Conservation (phyloP, 1,284 basidiomycete genomes). For the Boletus semigastroideus region DNA sequence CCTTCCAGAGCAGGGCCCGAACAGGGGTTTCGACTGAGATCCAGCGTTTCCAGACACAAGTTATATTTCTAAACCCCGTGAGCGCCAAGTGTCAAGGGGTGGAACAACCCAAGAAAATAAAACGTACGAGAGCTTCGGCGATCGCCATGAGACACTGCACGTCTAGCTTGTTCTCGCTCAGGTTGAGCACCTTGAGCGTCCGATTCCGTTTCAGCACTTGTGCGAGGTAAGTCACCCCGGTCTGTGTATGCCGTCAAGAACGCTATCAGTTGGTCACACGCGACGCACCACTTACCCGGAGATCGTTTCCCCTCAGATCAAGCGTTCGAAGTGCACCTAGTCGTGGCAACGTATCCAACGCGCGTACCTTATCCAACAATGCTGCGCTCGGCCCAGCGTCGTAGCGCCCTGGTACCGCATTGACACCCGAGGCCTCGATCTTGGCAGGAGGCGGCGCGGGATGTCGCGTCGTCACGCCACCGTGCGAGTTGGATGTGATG, state of each 20-base stretch:
- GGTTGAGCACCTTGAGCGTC: slow-evolving; percentile 90
- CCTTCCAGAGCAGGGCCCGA: slow-evolving; percentile 86
- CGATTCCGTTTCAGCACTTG: slow-evolving; percentile 96
- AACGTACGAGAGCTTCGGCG: slow-evolving; percentile 83
- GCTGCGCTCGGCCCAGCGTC: slow-evolving; percentile 68
- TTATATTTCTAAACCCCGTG: slow-evolving; percentile 80
- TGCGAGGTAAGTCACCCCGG: slow-evolving; percentile 86
- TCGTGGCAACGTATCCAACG: slow-evolving; percentile 81
- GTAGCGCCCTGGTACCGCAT: slow-evolving; percentile 24
- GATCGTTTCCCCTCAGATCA: slow-evolving; percentile 90
- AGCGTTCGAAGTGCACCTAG: slow-evolving; percentile 85
- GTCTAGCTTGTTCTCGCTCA: slow-evolving; percentile 93
- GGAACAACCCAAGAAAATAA: neutral
- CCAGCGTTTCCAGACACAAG: slow-evolving; percentile 89
- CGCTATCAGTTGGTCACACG: neutral
- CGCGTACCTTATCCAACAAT: slow-evolving; percentile 75
- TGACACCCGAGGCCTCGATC: slow-evolving; percentile 8
- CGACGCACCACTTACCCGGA: slow-evolving; percentile 57
- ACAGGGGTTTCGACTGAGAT: slow-evolving; percentile 92
- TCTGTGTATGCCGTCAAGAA: slow-evolving; percentile 38
- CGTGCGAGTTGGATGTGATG: slow-evolving; percentile 73
- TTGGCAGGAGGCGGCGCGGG: slow-evolving; percentile 20
- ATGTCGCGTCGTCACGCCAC: slow-evolving; percentile 76
- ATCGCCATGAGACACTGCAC: slow-evolving; percentile 76
- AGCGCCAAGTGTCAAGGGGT: neutral